A percentile compares a stretch with the other conserved stretches of the same genome.
These are phyloP conservation scores for Ganoderma multipileum DNA, from an alignment of 1,284 basidiomycete species.

Conservation along the genomic window DNA sequence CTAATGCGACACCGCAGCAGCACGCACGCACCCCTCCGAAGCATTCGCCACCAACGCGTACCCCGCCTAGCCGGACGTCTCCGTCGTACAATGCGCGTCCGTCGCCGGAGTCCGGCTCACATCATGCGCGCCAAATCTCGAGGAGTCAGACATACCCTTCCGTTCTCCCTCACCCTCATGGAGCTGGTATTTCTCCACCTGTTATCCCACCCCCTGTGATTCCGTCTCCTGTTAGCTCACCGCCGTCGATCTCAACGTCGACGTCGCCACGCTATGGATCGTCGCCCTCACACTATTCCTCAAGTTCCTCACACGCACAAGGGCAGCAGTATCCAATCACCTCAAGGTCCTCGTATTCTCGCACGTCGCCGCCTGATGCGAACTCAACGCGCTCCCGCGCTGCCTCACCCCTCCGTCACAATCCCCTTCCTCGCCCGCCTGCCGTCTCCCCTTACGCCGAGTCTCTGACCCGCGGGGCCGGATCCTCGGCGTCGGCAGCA, in stretches of 20 bases:
- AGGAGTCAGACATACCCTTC: constrained; percentile 38
- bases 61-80: constrained; percentile 26
- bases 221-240: constrained; percentile 17
- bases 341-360: constrained; percentile 14
- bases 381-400: constrained; percentile 19
- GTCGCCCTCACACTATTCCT: constrained; percentile 11
- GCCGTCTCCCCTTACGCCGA: constrained; percentile 29
- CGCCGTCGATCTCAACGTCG: constrained; percentile 3
- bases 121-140: constrained; percentile 26
- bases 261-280: constrained; percentile 23
- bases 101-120: constrained; percentile 23
- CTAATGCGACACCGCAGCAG: constrained; percentile 26
- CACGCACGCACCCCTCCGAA: constrained; percentile 24
- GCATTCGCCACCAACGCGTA: constrained; percentile 15
- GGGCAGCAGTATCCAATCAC: constrained; percentile 20
- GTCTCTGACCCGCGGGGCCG: constrained; percentile 15
- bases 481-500: constrained; percentile 36
- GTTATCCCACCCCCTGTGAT: constrained; percentile 19
- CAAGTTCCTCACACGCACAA: constrained; percentile 8
- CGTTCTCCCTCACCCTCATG: constrained; percentile 8
- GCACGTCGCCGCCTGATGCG: constrained; percentile 26
- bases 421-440: constrained; percentile 38
- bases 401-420: constrained; percentile 27
- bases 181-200: neutral
- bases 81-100: constrained; percentile 24